A percentile compares a stretch with the other conserved stretches of the same genome.
These are phyloP conservation scores for Plasmodium malariae DNA, from an alignment of 169 alveolate genomes.

Conservation along the genomic window DNA sequence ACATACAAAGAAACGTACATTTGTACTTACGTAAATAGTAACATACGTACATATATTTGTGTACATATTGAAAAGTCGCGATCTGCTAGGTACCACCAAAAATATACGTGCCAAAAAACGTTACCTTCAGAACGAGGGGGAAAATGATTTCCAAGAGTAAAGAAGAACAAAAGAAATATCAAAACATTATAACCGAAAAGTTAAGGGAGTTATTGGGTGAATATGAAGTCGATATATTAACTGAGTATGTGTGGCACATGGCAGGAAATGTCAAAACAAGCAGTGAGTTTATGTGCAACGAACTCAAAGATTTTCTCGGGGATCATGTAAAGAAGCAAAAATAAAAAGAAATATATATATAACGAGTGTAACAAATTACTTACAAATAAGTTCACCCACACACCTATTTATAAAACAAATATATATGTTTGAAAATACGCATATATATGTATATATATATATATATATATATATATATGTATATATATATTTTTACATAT, in stretches of 20 bases:
- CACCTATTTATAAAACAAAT: too few species aligned
- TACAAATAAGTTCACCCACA: background rate
- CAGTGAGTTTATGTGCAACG: slow-evolving; percentile 48
- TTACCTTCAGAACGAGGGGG: too few species aligned
- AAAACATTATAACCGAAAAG: slow-evolving; percentile 54
- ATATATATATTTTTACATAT: too few species aligned
- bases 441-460: too few species aligned
- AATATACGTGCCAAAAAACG: background rate
- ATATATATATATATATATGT: too few species aligned
- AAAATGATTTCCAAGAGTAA: slow-evolving; percentile 38
- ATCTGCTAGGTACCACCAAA: too few species aligned
- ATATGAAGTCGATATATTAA: slow-evolving; percentile 74
- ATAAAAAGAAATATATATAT: background rate
- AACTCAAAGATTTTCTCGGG: slow-evolving; percentile 68
- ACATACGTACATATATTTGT: background rate
- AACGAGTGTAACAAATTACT: background rate
- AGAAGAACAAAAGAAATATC: slow-evolving; percentile 53
- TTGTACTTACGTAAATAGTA: too few species aligned
- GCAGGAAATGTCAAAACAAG: slow-evolving; percentile 54
- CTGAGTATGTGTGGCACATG: slow-evolving; percentile 78
- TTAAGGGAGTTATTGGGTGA: slow-evolving; percentile 66
- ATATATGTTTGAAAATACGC: too few species aligned
- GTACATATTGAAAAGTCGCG: too few species aligned
- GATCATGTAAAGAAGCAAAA: slow-evolving; percentile 52
- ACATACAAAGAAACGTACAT: too few species aligned